A percentile compares a stretch with the other conserved stretches of the same genome.
Evolutionary conservation across 805 yeast species (phyloP).

Genomic region (Komagataella mondaviorum): DNA sequence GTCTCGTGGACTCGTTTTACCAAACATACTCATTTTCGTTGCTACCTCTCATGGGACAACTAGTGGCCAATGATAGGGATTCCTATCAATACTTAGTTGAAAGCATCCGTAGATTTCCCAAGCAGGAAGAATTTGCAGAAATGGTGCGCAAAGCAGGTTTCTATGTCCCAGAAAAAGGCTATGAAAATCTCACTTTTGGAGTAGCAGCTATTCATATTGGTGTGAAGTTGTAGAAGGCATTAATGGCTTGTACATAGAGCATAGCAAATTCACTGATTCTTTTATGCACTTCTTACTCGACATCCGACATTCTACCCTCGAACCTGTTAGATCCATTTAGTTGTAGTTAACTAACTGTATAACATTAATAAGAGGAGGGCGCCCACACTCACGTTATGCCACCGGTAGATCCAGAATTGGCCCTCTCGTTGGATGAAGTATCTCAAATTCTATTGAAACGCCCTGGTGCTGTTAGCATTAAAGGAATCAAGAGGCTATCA

Average conservation of each 20-base stretch:
- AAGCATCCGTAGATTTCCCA: slow-evolving; percentile 83
- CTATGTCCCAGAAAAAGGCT: slow-evolving; percentile 79
- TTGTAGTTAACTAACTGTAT: no score
- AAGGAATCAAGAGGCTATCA: slow-evolving; percentile 18
- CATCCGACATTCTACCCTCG: not conserved
- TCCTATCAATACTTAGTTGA: slow-evolving; percentile 95
- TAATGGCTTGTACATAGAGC: not conserved
- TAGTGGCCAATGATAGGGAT: slow-evolving; percentile 89
- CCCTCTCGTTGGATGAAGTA: slow-evolving; percentile 17
- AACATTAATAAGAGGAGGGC: not conserved
- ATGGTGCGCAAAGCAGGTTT: slow-evolving; percentile 96
- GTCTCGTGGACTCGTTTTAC: slow-evolving; percentile 60
- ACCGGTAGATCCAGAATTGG: slow-evolving; percentile 18
- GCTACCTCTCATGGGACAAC: slow-evolving; percentile 90
- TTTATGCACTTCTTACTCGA: not conserved
- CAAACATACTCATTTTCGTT: slow-evolving; percentile 80
- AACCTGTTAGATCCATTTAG: not conserved
- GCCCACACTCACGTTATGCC: slow-evolving; percentile 10
- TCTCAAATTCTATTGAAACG: slow-evolving; percentile 19
- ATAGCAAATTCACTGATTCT: not conserved
- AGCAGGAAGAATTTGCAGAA: slow-evolving; percentile 76
- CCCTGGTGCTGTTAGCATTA: slow-evolving; percentile 20
- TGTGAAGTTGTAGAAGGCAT: slow-evolving; percentile 49
- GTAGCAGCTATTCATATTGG: slow-evolving; percentile 95
- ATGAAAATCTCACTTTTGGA: slow-evolving; percentile 89